These are phyloP conservation scores for Nepenthes gracilis DNA, from an alignment of 148 eudicot genomes.

Conservation along the genomic window DNA sequence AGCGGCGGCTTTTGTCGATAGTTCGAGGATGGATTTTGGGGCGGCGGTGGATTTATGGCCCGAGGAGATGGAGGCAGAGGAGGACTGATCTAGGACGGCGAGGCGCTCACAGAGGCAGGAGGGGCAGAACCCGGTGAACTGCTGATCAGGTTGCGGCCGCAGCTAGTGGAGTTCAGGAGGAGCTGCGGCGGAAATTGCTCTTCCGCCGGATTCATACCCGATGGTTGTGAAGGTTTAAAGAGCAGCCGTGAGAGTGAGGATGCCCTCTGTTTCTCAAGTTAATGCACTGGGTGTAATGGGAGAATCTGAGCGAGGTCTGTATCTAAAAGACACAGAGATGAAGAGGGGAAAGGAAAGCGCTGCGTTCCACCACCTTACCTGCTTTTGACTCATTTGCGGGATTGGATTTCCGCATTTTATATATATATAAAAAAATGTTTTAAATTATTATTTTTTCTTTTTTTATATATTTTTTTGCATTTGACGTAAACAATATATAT, in stretches of 20 bases:
- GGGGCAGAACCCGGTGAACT: conserved; percentile 85
- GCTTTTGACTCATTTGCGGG: too few species aligned
- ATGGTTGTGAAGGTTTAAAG: conserved; percentile 2
- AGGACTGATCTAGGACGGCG: conserved; percentile 41
- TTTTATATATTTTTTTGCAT: too few species aligned
- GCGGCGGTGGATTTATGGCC: conserved; percentile 34
- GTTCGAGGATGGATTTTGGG: conserved; percentile 14
- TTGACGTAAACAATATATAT: too few species aligned
- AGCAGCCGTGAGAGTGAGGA: not conserved
- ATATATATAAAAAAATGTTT: too few species aligned
- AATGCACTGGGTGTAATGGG: not conserved
- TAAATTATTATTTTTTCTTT: too few species aligned
- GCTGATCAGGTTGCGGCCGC: conserved; percentile 69
- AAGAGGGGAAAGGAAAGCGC: too few species aligned
- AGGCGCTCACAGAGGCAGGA: conserved; percentile 87
- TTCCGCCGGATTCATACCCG: conserved; percentile 55
- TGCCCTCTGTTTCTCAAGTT: conserved; percentile 5
- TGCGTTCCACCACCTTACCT: too few species aligned
- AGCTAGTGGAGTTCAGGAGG: conserved; percentile 62
- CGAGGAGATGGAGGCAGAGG: conserved; percentile 19
- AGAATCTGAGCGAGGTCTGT: too few species aligned
- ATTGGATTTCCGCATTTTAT: too few species aligned
- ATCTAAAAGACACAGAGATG: too few species aligned
- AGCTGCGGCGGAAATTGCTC: conserved; percentile 56
- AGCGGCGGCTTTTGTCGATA: not conserved